Evolutionary conservation across 2,329 filamentous ascomycete species (phyloP).

Genomic region (Thelonectria rubi): DNA sequence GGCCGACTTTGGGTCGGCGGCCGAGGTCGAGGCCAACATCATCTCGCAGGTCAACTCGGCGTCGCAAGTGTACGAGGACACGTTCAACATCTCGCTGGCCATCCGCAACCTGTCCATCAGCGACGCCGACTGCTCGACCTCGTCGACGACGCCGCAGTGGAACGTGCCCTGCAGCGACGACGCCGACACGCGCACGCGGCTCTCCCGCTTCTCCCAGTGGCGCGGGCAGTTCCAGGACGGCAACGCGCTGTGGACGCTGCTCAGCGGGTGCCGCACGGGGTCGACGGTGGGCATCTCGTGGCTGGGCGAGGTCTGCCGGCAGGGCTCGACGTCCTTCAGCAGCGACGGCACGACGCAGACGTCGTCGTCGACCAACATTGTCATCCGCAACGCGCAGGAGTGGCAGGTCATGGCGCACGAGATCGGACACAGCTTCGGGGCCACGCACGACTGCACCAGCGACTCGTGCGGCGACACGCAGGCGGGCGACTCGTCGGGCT

Average conservation of each 20-base stretch:
- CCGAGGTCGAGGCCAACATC: slow-evolving; percentile 72
- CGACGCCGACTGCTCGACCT: slow-evolving; percentile 43
- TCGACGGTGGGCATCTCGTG: slow-evolving; percentile 86
- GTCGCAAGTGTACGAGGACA: slow-evolving; percentile 81
- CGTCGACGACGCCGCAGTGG: slow-evolving; percentile 70
- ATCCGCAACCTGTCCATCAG: slow-evolving; percentile 79
- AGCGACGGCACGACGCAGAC: slow-evolving; percentile 72
- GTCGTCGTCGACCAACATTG: slow-evolving; percentile 77
- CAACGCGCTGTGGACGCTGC: slow-evolving; percentile 87
- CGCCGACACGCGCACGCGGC: slow-evolving; percentile 71
- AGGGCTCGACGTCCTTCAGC: slow-evolving; percentile 49
- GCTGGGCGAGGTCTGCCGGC: slow-evolving; percentile 80
- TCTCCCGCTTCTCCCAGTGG: slow-evolving; percentile 86
- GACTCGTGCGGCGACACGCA: slow-evolving; percentile 12
- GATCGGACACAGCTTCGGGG: slow-evolving; percentile 68
- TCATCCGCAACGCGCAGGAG: slow-evolving; percentile 77
- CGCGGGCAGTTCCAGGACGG: slow-evolving; percentile 72
- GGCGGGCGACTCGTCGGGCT: slow-evolving; percentile 51
- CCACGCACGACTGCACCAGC: slow-evolving; percentile 31
- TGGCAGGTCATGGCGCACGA: slow-evolving; percentile 95
- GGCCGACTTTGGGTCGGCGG: slow-evolving; percentile 68
- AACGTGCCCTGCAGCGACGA: slow-evolving; percentile 74
- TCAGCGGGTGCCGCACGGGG: slow-evolving; percentile 78
- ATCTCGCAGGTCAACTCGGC: slow-evolving; percentile 85
- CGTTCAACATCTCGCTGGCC: slow-evolving; percentile 89